Conservation (phyloP, 306 rosid species). For the Begonia peltatifolia region DNA sequence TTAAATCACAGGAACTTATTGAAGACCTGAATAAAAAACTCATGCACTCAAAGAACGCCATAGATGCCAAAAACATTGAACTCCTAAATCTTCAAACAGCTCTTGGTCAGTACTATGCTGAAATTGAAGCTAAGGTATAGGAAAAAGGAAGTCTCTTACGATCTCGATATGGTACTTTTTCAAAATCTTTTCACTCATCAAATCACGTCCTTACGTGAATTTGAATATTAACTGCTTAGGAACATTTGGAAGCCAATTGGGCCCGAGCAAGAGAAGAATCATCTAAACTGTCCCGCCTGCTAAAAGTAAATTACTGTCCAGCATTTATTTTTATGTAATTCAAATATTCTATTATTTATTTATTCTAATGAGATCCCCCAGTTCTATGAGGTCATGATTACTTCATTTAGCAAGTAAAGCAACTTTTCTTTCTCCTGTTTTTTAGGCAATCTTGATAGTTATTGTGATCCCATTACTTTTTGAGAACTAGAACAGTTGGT, state of each 20-base stretch:
- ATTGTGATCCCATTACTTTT: too few relatives aligned
- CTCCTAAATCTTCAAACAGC: conserved; percentile 91
- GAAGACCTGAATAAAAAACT: conserved; percentile 71
- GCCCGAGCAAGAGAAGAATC: conserved; percentile 60
- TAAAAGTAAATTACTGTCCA: conserved; percentile 36
- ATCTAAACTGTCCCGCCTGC: conserved; percentile 45
- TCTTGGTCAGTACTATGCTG: conserved; percentile 97
- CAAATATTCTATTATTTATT: too few relatives aligned
- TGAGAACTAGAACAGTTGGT: too few relatives aligned
- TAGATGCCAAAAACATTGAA: conserved; percentile 76
- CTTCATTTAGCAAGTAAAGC: too few relatives aligned
- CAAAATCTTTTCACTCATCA: too few relatives aligned
- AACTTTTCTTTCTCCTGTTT: too few relatives aligned
- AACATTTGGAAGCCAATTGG: conserved; percentile 72
- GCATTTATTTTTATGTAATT: not conserved
- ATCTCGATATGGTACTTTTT: not conserved
- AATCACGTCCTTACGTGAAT: not conserved
- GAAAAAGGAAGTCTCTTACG: conserved; percentile 8
- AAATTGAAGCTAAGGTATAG: conserved; percentile 92
- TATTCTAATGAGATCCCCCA: too few relatives aligned
- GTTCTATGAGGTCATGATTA: too few relatives aligned
- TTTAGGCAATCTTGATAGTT: too few relatives aligned
- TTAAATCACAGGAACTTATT: conserved; percentile 46
- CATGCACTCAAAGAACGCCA: conserved; percentile 41
- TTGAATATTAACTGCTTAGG: conserved; percentile 27